These are phyloP conservation scores for Moesziomyces globuligerus DNA, from an alignment of 1,284 basidiomycete genomes.

Conservation along the genomic window DNA sequence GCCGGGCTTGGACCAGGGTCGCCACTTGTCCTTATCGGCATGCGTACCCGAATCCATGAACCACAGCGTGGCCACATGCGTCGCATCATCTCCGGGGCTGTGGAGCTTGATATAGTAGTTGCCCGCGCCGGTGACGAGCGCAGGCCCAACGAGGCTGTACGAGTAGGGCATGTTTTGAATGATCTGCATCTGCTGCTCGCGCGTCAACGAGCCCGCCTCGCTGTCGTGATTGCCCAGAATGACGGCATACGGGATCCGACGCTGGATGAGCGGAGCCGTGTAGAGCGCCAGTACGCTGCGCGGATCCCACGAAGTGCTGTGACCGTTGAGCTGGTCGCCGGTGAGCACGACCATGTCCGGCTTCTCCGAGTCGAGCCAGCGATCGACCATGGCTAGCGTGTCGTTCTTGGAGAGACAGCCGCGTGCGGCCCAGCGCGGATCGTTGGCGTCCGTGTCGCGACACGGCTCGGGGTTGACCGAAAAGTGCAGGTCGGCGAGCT, in stretches of 20 bases:
- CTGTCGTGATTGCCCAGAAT: conserved; percentile 83
- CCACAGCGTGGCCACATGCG: conserved; percentile 86
- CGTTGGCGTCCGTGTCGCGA: conserved; percentile 40
- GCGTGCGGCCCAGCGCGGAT: conserved; percentile 20
- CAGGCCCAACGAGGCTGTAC: conserved; percentile 80
- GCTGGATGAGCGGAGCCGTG: conserved; percentile 78
- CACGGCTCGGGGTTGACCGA: conserved; percentile 55
- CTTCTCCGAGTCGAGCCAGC: conserved; percentile 76
- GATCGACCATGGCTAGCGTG: conserved; percentile 43
- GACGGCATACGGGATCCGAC: conserved; percentile 85
- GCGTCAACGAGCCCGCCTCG: conserved; percentile 49
- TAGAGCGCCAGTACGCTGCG: conserved; percentile 88
- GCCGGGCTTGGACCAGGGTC: conserved; percentile 41
- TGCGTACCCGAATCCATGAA: conserved; percentile 86
- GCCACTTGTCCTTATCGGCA: conserved; percentile 37
- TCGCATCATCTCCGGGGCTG: conserved; percentile 69
- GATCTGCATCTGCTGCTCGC: conserved; percentile 75
- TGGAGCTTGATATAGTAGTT: conserved; percentile 27
- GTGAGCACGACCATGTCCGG: conserved; percentile 84
- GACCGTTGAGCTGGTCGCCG: conserved; percentile 70
- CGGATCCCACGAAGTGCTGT: conserved; percentile 86
- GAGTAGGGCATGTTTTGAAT: conserved; percentile 81
- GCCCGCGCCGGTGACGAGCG: conserved; percentile 72
- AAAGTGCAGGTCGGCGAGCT: conserved; percentile 64
- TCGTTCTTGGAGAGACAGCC: conserved; percentile 51